These are phyloP conservation scores for Eucalyptus erythrocorys DNA, from an alignment of 345 rosid genomes.

Conservation along the genomic window DNA sequence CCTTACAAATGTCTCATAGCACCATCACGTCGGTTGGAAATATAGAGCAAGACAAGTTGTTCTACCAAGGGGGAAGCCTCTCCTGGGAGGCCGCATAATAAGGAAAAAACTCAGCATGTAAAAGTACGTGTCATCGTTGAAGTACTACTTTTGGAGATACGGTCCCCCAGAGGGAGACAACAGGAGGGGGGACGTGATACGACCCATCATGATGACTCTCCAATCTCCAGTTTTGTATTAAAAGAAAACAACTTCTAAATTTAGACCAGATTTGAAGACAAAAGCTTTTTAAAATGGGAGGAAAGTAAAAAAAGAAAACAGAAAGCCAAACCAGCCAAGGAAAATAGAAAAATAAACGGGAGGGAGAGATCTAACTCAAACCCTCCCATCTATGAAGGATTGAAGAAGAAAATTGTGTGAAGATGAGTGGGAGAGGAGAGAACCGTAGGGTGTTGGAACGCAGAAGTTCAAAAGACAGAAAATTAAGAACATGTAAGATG, in stretches of 20 bases:
- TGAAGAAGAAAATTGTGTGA: not conserved
- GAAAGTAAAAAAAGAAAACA: not conserved
- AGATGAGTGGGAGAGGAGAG: not conserved
- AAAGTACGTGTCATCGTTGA: too few species aligned
- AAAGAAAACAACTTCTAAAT: not conserved
- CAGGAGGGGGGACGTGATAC: too few species aligned
- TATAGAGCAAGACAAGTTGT: too few species aligned
- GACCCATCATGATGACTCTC: too few species aligned
- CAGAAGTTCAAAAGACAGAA: not conserved
- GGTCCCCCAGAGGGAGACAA: too few species aligned
- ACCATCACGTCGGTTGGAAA: too few species aligned
- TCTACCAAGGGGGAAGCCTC: too few species aligned
- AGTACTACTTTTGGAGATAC: too few species aligned
- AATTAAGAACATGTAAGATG: not conserved
- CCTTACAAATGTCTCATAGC: not conserved
- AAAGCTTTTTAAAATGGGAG: not conserved
- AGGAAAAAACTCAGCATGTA: too few species aligned
- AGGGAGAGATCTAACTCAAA: not conserved
- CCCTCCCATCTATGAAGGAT: not conserved
- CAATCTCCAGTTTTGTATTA: too few species aligned
- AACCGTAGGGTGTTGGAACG: not conserved
- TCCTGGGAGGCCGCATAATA: too few species aligned
- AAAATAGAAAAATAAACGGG: too few species aligned
- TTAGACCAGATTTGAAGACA: not conserved
- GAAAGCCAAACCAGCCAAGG: not conserved